These are phyloP conservation scores for Lolium multiflorum DNA, from an alignment of 176 grass and related monocot genomes.

Conservation along the genomic window DNA sequence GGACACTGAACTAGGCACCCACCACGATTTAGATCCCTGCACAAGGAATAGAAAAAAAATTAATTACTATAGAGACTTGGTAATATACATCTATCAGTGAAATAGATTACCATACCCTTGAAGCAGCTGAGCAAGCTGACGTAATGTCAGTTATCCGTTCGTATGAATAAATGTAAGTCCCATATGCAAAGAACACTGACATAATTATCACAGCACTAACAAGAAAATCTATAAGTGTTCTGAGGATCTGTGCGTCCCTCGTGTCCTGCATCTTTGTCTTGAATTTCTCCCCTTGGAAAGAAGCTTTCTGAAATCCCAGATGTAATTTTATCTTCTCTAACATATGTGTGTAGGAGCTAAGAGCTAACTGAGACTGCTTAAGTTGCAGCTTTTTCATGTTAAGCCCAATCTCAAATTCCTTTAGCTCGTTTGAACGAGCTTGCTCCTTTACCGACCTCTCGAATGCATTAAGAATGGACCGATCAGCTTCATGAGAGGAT, in stretches of 20 bases:
- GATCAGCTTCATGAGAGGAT: slow-evolving; percentile 46
- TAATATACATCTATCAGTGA: background rate
- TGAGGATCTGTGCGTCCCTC: slow-evolving; percentile 63
- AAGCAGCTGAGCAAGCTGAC: slow-evolving; percentile 55
- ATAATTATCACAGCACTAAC: slow-evolving; percentile 88
- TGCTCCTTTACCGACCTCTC: slow-evolving; percentile 84
- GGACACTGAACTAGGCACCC: slow-evolving; percentile 77
- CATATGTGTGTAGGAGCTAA: slow-evolving; percentile 69
- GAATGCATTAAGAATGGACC: slow-evolving; percentile 61
- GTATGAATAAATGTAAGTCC: slow-evolving; percentile 77
- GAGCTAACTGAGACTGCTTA: slow-evolving; percentile 75
- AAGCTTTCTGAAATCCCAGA: slow-evolving; percentile 87
- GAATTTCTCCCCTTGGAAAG: slow-evolving; percentile 80
- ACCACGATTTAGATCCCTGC: slow-evolving; percentile 89
- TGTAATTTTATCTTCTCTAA: slow-evolving; percentile 83
- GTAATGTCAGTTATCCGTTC: slow-evolving; percentile 79
- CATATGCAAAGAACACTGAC: slow-evolving; percentile 73
- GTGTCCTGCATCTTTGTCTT: slow-evolving; percentile 78
- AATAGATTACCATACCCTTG: slow-evolving; percentile 55
- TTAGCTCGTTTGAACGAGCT: slow-evolving; percentile 80
- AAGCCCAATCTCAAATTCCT: slow-evolving; percentile 83
- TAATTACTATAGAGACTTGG: slow-evolving; percentile 12
- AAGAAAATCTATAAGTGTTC: slow-evolving; percentile 81
- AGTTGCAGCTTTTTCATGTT: slow-evolving; percentile 79
- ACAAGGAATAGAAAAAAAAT: slow-evolving; percentile 11